Base-by-base conservation (phyloP, 148 eudicot genomes). In the Suaeda aralocaspica region DNA sequence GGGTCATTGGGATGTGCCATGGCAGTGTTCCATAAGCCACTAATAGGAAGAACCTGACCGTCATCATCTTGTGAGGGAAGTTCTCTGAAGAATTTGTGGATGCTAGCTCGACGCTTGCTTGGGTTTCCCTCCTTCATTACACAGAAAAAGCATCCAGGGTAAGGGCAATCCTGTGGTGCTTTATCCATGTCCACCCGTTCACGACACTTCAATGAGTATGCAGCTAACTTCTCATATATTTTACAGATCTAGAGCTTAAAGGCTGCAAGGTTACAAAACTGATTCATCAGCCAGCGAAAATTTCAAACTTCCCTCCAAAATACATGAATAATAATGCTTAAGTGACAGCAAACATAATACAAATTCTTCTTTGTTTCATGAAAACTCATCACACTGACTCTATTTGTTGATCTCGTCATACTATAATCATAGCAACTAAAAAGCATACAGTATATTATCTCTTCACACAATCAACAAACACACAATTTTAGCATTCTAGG, bases 1-100 rank as follows among this genome's bases (percentile, higher is more conserved):
- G 99, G 99, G 59, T 94, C 99, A 67, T 94, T 94, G 39, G 97
- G 99, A 79, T 94, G 99, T 52, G 99, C 96, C 99, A 94, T 94
- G 52, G 99, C 99, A 34, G 99, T 94, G 81, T 94, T 94, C 99
- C 99, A 94, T 49, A 94, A 96, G 80, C 96, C 96, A 67, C 97
- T 94, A 42, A 94, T 94, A 42, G 99, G 99, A 51, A 94, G 96
- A 74, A 94, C 99, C 72, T 89, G 97, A 60, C 97, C 97, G 74
- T 94, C 97, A 45, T 91, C 99, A 60, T 94, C 99, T 72, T 91
- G 99, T 19, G 96, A 87, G 55, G 99, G 99, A 78, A 94, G 93
- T 57, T 94, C 99, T 67, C 96, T 82, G 79, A 94, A 94, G 77
- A 94, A 94, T 69, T 94, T 94, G 39, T 81, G 70, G 69, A 94